phyloP scores from a whole-genome alignment of 495 filamentous ascomycete species.

The Tetracladium setigerum region DNA sequence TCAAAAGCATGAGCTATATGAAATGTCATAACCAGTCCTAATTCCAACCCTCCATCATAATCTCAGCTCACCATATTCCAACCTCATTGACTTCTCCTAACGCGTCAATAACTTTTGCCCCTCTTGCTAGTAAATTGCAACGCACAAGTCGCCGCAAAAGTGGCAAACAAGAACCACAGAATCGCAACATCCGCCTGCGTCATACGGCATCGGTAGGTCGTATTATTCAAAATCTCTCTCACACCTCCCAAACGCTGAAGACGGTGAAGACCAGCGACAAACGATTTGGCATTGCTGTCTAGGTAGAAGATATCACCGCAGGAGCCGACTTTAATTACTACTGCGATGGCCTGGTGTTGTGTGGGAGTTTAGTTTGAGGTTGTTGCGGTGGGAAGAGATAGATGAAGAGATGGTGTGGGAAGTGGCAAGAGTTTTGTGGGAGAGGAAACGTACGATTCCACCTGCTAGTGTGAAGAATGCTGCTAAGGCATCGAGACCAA shows the following conservation, averaged over 20 bases:
- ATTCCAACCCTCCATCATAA: too few species aligned
- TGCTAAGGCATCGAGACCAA: constrained; percentile 36
- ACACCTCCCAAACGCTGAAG: neutral
- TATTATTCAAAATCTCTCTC: neutral
- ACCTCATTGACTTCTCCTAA: too few species aligned
- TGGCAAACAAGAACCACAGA: constrained; percentile 12
- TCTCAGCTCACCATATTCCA: too few species aligned
- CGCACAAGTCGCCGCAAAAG: constrained; percentile 1
- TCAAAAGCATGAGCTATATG: too few species aligned
- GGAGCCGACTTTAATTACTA: constrained; percentile 6
- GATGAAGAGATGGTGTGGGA: neutral
- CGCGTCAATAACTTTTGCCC: neutral
- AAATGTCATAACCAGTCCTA: too few species aligned
- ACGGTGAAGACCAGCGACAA: neutral
- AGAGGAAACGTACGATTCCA: constrained; percentile 41
- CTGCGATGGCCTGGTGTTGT: constrained; percentile 12
- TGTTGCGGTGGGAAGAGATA: too few species aligned
- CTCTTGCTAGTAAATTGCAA: constrained; percentile 1
- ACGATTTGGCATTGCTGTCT: neutral
- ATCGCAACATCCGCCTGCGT: constrained; percentile 17
- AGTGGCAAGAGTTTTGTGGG: neutral
- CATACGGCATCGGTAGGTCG: constrained; percentile 5
- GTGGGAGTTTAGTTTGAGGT: too few species aligned
- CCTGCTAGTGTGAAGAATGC: constrained; percentile 40
- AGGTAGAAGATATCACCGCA: constrained; percentile 6